A percentile compares a stretch with the other conserved stretches of the same genome.
phyloP scores from a whole-genome alignment of 176 grass and related monocot species.

The Carex pumila region DNA sequence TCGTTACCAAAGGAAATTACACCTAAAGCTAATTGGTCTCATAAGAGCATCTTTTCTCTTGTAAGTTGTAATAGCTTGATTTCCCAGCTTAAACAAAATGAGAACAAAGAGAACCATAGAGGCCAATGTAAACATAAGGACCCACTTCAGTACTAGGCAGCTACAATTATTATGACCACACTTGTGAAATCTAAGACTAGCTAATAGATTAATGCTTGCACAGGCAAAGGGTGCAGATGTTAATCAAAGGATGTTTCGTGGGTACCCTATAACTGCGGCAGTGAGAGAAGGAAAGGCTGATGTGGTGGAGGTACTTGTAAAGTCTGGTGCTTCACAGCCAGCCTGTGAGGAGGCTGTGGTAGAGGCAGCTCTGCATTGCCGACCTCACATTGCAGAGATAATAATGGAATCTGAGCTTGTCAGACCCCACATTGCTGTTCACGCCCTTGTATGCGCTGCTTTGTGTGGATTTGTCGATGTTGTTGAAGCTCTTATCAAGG shows the following conservation, averaged over 20 bases:
- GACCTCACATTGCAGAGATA: constrained; percentile 50
- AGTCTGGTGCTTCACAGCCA: constrained; percentile 71
- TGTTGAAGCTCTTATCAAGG: constrained; percentile 71
- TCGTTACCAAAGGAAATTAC: not conserved
- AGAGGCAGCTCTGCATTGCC: constrained; percentile 68
- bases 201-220: constrained; percentile 4
- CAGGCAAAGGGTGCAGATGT: constrained; percentile 85
- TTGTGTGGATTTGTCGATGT: constrained; percentile 70
- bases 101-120: not conserved
- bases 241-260: constrained; percentile 76
- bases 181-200: not conserved
- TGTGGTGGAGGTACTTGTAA: constrained; percentile 66
- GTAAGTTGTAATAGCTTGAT: not conserved
- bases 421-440: constrained; percentile 54
- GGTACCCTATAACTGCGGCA: constrained; percentile 69
- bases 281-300: constrained; percentile 63
- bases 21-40: not conserved
- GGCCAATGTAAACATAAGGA: not conserved
- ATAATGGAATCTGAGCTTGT: constrained; percentile 84
- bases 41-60: not conserved
- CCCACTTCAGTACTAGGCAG: not conserved
- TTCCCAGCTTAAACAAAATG: not conserved
- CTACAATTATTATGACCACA: not conserved
- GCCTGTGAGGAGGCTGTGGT: constrained; percentile 96
- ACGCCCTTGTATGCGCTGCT: constrained; percentile 69